Evolutionary conservation across 2,329 filamentous ascomycete species (phyloP), one percentile per base, ranked within the genome.

Genomic region (Thelonectria blattea): DNA sequence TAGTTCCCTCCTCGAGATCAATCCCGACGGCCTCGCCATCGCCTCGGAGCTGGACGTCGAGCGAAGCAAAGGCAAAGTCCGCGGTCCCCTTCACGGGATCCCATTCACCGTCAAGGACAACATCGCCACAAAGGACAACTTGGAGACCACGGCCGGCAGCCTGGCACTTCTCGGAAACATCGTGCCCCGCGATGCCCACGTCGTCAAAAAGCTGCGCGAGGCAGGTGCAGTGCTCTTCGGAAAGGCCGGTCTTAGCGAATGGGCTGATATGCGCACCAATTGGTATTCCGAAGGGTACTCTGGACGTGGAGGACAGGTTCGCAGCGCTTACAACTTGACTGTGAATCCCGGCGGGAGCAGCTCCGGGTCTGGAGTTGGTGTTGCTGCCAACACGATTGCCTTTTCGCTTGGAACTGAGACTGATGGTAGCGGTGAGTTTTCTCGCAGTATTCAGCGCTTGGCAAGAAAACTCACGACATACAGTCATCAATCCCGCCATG

Each of bases 391-490:
- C 65, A 75, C 85, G 2, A 79, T 87, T 22, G 78, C 86, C 0
- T 89, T 91, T 70, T 80, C 88, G 0, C 72, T 93, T 0, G 91
- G 90, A 1, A 92, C 90, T 0, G 91, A 93, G 76, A 92, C 90
- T 0, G 89, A 92, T 70, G 89, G 85, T 4, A 87, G 84, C 75
- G 81, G 80, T 81, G 65, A 72, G 75, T 75, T 27, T 14, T 7
- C 2, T 34, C 15, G 27, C 27, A 30, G 27, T 7, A 6, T 30
- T 30, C 27, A 30, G 8, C 9, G 4, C 27, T 7, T 30, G 27
- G 27, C 27, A 7, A 10, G 22, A 52, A 3, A 37, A 34, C 60
- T 68, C 43, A 27, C 3, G 24, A 32, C 8, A n/a, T 32, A 18
- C 22, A 78, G 82, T 93, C 15, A 91, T 92, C 69, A 88, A 86